These are phyloP conservation scores for Rhodosporidiobolus sp. DNA, from an alignment of 768 basidiomycete species.

Conservation along the genomic window DNA sequence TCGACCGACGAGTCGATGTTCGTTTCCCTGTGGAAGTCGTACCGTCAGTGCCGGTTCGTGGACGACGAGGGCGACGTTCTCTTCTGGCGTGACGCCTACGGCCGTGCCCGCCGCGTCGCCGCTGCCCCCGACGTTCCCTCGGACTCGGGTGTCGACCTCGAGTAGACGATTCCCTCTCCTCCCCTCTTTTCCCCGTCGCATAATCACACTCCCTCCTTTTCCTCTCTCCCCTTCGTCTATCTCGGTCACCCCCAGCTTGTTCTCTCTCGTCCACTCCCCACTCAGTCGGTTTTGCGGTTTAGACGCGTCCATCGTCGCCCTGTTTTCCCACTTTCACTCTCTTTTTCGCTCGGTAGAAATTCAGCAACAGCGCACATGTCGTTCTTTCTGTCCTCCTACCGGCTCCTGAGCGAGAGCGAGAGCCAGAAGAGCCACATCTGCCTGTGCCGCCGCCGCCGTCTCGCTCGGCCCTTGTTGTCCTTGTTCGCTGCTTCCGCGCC, in stretches of 20 bases:
- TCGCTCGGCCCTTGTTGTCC: too few species aligned
- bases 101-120: constrained; percentile 69
- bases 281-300: background rate
- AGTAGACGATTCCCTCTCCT: background rate
- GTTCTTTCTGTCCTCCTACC: too few species aligned
- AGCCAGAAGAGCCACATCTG: too few species aligned
- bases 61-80: constrained; percentile 88
- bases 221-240: background rate
- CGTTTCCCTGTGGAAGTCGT: constrained; percentile 59
- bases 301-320: background rate
- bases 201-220: too few species aligned
- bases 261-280: background rate
- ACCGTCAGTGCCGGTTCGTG: constrained; percentile 51
- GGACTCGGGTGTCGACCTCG: constrained; percentile 62
- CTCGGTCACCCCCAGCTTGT: background rate
- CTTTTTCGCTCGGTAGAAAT: background rate
- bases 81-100: constrained; percentile 84
- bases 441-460: too few species aligned
- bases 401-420: too few species aligned
- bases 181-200: background rate
- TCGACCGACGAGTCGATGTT: constrained; percentile 51
- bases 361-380: background rate
- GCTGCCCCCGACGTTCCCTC: constrained; percentile 60
- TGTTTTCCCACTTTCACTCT: background rate
- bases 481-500: too few species aligned